Evolutionary conservation across 768 basidiomycete genomes (phyloP).

Genomic region (Boletus huronensis): DNA sequence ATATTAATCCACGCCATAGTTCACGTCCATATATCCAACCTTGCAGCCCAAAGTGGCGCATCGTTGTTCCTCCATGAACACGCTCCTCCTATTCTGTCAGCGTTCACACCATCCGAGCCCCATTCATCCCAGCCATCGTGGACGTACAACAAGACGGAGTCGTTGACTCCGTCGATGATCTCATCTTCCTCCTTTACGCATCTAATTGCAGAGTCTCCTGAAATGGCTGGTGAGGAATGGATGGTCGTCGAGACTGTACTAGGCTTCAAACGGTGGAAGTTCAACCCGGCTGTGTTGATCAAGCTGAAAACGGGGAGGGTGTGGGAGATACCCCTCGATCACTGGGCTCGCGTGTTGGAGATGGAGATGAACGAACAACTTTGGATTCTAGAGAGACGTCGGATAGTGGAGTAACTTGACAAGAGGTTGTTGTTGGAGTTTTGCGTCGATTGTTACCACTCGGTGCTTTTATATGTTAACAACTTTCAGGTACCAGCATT

Average conservation of each 20-base stretch:
- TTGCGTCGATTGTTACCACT: too few relatives aligned
- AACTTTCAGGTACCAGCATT: too few relatives aligned
- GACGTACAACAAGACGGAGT: constrained; percentile 84
- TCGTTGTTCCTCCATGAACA: constrained; percentile 80
- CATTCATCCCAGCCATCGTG: constrained; percentile 34
- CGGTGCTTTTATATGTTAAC: too few relatives aligned
- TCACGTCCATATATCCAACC: constrained; percentile 78
- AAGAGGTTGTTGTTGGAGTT: background rate
- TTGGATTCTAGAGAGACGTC: constrained; percentile 46
- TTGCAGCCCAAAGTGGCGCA: constrained; percentile 87
- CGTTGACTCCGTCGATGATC: constrained; percentile 45
- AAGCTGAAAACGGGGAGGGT: constrained; percentile 19
- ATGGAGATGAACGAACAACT: constrained; percentile 41
- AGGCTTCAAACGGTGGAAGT: constrained; percentile 43
- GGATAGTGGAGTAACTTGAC: background rate
- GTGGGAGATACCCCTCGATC: constrained; percentile 23
- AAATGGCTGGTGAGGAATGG: constrained; percentile 38
- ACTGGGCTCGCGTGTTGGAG: constrained; percentile 29
- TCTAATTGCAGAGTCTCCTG: constrained; percentile 50
- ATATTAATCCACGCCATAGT: constrained; percentile 33
- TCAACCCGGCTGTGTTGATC: constrained; percentile 15
- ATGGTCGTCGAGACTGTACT: constrained; percentile 39
- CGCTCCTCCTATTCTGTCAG: constrained; percentile 44
- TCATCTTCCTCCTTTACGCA: constrained; percentile 50
- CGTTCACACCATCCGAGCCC: constrained; percentile 12